A percentile compares a stretch with the other conserved stretches of the same genome.
Conservation (phyloP, 1,139 yeast genomes). For the Saccharomycopsis hybrid region DNA sequence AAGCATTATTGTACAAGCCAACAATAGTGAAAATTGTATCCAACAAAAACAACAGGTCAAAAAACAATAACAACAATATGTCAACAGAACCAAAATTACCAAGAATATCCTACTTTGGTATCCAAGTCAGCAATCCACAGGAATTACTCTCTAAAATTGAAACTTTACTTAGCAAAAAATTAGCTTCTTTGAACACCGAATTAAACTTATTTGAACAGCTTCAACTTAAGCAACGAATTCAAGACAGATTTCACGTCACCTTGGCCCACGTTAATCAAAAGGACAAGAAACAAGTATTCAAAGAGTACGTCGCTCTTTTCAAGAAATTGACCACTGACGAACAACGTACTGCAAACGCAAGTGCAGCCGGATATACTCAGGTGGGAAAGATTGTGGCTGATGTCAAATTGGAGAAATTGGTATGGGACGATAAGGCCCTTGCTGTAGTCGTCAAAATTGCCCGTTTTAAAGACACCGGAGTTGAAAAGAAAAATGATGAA, state of each 20-base stretch:
- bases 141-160: neutral
- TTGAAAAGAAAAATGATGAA: too few relatives aligned
- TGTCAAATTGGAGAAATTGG: slow-evolving; percentile 38
- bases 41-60: slow-evolving; percentile 23
- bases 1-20: slow-evolving; percentile 12
- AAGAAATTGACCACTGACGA: neutral
- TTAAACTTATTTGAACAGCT: slow-evolving; percentile 27
- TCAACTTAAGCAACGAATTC: slow-evolving; percentile 37
- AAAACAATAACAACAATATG: slow-evolving; percentile 22
- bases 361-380: too few relatives aligned
- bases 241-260: slow-evolving; percentile 69
- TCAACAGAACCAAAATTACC: slow-evolving; percentile 22
- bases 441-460: slow-evolving; percentile 48
- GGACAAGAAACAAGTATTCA: slow-evolving; percentile 29
- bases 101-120: slow-evolving; percentile 17
- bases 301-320: slow-evolving; percentile 5
- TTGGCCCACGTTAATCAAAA: slow-evolving; percentile 47
- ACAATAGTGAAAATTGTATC: slow-evolving; percentile 23
- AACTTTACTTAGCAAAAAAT: neutral
- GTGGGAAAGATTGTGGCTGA: slow-evolving; percentile 25
- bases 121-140: neutral
- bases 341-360: neutral
- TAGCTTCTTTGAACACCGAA: neutral
- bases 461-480: slow-evolving; percentile 27
- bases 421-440: slow-evolving; percentile 48